These are phyloP conservation scores for Phyllosticta ampelicida DNA, from an alignment of 2,329 filamentous ascomycete species.

Conservation along the genomic window DNA sequence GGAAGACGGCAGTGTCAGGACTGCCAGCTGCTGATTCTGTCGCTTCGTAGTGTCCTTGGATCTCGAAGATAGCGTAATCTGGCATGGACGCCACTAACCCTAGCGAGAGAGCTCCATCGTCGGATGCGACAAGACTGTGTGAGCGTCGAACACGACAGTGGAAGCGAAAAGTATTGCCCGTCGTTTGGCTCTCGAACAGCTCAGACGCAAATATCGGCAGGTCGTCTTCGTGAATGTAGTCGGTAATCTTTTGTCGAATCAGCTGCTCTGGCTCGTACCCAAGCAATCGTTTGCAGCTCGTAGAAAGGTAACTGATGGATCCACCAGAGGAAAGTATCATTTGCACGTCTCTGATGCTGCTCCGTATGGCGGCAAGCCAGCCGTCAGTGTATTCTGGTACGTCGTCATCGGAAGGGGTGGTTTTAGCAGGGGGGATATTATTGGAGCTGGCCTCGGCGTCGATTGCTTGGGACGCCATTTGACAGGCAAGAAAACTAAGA, in stretches of 20 bases:
- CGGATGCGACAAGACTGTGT: neutral
- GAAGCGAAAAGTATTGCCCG: slow-evolving; percentile 4
- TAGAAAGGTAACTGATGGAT: neutral
- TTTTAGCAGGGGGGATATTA: neutral
- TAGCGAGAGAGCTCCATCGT: neutral
- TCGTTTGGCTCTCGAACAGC: slow-evolving; percentile 3
- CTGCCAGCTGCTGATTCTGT: neutral
- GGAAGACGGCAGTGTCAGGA: neutral
- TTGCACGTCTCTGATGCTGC: slow-evolving; percentile 8
- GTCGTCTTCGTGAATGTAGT: slow-evolving; percentile 7
- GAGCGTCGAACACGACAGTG: slow-evolving; percentile 2
- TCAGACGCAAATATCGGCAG: slow-evolving; percentile 2
- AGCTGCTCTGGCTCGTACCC: slow-evolving; percentile 2
- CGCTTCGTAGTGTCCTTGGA: slow-evolving; percentile 1
- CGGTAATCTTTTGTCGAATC: neutral
- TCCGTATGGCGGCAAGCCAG: neutral
- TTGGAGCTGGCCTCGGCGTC: neutral
- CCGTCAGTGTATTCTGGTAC: neutral
- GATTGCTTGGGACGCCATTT: neutral
- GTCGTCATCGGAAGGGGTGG: neutral
- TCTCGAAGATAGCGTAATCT: slow-evolving; percentile 1
- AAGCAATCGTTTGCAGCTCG: slow-evolving; percentile 2
- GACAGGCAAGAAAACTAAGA: neutral
- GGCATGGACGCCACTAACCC: neutral
- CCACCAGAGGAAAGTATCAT: neutral